phyloP scores from a whole-genome alignment of 2,329 filamentous ascomycete genomes.

The Ophiostoma piceae region DNA sequence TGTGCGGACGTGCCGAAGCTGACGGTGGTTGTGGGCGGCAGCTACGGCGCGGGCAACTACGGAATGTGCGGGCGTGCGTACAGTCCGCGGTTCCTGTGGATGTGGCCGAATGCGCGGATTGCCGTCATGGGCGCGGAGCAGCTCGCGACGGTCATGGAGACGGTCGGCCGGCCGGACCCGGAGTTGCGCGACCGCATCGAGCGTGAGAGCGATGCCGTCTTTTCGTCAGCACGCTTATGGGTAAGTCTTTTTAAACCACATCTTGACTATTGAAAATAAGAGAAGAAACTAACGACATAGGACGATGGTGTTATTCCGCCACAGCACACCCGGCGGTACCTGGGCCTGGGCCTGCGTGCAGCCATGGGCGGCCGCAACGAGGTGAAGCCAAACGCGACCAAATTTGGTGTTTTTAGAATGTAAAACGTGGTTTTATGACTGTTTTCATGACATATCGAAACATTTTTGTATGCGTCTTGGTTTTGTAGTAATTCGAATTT shows the following conservation, averaged over 20 bases:
- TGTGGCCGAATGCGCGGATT: slow-evolving; percentile 96
- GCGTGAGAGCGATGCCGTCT: slow-evolving; percentile 80
- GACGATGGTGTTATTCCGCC: slow-evolving; percentile 77
- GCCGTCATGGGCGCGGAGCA: slow-evolving; percentile 96
- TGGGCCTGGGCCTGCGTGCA: slow-evolving; percentile 67
- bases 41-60: slow-evolving; percentile 93
- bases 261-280: not conserved
- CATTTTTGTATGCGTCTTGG: not conserved
- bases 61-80: slow-evolving; percentile 97
- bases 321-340: slow-evolving; percentile 65
- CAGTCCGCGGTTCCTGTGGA: slow-evolving; percentile 84
- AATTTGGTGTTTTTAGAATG: slow-evolving; percentile 81
- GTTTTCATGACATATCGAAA: not conserved
- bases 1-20: slow-evolving; percentile 95
- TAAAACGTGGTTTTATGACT: slow-evolving; percentile 36
- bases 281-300: slow-evolving; percentile 34
- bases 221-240: slow-evolving; percentile 85
- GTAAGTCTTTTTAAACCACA: slow-evolving; percentile 42
- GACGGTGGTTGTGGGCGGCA: slow-evolving; percentile 90
- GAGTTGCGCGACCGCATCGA: slow-evolving; percentile 81
- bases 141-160: slow-evolving; percentile 87
- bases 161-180: slow-evolving; percentile 75
- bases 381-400: slow-evolving; percentile 56
- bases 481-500: not conserved
- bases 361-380: slow-evolving; percentile 64